Conservation (phyloP, 2,329 filamentous ascomycete species). For the Cercospora nicotianae region DNA sequence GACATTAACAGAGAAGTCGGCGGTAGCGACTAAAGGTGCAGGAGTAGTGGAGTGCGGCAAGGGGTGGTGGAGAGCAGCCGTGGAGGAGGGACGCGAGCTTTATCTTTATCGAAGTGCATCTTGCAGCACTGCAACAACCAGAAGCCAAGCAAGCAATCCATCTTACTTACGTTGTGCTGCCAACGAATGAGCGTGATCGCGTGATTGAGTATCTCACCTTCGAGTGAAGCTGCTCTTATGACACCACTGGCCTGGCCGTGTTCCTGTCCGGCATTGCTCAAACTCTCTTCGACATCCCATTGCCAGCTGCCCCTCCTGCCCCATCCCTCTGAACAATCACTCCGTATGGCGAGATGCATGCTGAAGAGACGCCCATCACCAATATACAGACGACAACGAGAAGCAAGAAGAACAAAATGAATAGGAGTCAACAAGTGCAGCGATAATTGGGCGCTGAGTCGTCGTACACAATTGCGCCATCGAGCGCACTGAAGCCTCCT, state of each 20-base stretch:
- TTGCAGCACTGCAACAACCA: not conserved
- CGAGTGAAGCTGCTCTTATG: not conserved
- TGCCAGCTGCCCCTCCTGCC: slow-evolving; percentile 12
- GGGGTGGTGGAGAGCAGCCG: slow-evolving; percentile 1
- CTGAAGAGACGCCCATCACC: not conserved
- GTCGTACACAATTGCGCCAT: slow-evolving; percentile 11
- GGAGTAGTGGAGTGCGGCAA: slow-evolving; percentile 6
- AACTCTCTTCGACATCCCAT: slow-evolving; percentile 12
- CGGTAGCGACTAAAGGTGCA: slow-evolving; percentile 1
- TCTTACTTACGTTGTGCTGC: not conserved
- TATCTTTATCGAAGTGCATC: not conserved
- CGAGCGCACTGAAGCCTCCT: slow-evolving; percentile 5
- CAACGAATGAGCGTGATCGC: not conserved
- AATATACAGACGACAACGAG: not conserved
- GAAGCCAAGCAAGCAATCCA: not conserved
- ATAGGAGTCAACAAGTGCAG: not conserved
- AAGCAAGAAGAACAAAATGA: not conserved
- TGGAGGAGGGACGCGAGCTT: slow-evolving; percentile 4
- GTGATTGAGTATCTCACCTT: slow-evolving; percentile 4
- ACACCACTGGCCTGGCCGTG: slow-evolving; percentile 1
- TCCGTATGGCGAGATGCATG: slow-evolving; percentile 19
- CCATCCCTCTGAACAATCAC: slow-evolving; percentile 19
- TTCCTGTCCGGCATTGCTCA: slow-evolving; percentile 1
- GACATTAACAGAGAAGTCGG: slow-evolving; percentile 5
- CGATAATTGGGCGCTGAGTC: not conserved